Base-by-base conservation (phyloP, 768 basidiomycete species). In the Leccinellum rugosiceps region DNA sequence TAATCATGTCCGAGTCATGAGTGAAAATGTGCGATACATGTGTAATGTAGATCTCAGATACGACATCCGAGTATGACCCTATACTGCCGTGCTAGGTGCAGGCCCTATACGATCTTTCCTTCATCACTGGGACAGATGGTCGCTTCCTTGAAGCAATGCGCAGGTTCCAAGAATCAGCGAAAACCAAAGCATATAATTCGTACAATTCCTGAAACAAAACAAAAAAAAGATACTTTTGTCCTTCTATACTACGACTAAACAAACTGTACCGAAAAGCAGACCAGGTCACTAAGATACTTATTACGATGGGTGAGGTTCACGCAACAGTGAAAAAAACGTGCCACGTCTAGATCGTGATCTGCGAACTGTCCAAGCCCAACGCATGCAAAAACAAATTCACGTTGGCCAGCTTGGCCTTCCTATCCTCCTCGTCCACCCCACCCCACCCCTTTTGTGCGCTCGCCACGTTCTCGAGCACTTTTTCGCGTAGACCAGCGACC, bases 371-470 rank as follows among this genome's bases (percentile, higher is more conserved):
- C 64, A 86, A 71, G 50, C 88, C 88, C 55, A 93, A 77, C 44
- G 91, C 90, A 69, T 90, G 87, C 69, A 93, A 75, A 72, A 93
- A 92, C 58, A 96, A 78, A 76, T 99, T 94, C 65, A 98, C 93
- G 74, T 98, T 98, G 53, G 86, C 85, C 63, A 97, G 77, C 75
- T 91, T 93, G 64, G 86, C 83, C 56, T 80, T 77, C 60, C 86
- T 80, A 59, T 90, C 87, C 54, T 88, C 87, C 72, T 92, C 87
- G 62, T 86, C 82, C 50, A 78, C 72, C 48, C 82, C 78, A 0
- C 68, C 68, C 83, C 86, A 86, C 50, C 88, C 85, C 67, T 90
- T 88, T 68, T 86, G 86, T 30, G 86, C 89, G 52, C 83, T 85
- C 63, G 87, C 74, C 31, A 98, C 91, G 63, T 90, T 94, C 68